These are phyloP conservation scores for Suhomyces canberraensis DNA, from an alignment of 805 yeast genomes.

Conservation along the genomic window DNA sequence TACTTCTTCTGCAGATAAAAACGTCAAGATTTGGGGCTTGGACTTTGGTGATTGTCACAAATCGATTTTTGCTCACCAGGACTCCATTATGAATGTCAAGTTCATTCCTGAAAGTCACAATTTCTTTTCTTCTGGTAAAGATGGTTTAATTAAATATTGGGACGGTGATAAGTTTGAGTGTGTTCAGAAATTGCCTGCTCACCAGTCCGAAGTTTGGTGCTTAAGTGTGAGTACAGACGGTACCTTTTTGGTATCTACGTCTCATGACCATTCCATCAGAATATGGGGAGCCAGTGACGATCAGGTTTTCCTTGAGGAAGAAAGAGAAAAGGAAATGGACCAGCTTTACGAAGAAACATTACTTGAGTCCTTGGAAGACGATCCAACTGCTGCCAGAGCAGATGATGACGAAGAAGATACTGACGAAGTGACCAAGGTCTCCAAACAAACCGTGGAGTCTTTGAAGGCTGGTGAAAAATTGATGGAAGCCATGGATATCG, in stretches of 20 bases:
- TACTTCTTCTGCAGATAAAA: slow-evolving; percentile 95
- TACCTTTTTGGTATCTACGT: slow-evolving; percentile 67
- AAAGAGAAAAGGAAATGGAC: slow-evolving; percentile 92
- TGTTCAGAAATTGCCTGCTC: slow-evolving; percentile 77
- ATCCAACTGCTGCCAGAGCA: slow-evolving; percentile 25
- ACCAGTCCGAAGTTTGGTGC: slow-evolving; percentile 93
- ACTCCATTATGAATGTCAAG: slow-evolving; percentile 83
- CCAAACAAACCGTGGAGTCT: slow-evolving; percentile 84
- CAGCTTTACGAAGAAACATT: slow-evolving; percentile 84
- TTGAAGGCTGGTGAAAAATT: slow-evolving; percentile 91
- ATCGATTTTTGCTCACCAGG: slow-evolving; percentile 95
- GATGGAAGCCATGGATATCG: slow-evolving; percentile 88
- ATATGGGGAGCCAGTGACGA: slow-evolving; percentile 94
- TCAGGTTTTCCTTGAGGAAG: slow-evolving; percentile 95
- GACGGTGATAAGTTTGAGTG: slow-evolving; percentile 97
- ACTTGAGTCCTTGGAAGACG: slow-evolving; percentile 66
- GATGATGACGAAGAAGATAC: slow-evolving; percentile 33
- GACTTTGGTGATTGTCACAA: slow-evolving; percentile 99
- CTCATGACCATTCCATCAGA: slow-evolving; percentile 92
- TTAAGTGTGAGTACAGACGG: slow-evolving; percentile 76
- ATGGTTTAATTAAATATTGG: slow-evolving; percentile 90
- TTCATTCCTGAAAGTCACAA: slow-evolving; percentile 85
- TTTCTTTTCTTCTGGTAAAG: slow-evolving; percentile 88
- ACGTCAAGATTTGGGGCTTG: slow-evolving; percentile 96
- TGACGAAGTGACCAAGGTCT: slow-evolving; percentile 62